Base-by-base conservation (phyloP, 345 rosid genomes). In the Leavenworthia alabamica region DNA sequence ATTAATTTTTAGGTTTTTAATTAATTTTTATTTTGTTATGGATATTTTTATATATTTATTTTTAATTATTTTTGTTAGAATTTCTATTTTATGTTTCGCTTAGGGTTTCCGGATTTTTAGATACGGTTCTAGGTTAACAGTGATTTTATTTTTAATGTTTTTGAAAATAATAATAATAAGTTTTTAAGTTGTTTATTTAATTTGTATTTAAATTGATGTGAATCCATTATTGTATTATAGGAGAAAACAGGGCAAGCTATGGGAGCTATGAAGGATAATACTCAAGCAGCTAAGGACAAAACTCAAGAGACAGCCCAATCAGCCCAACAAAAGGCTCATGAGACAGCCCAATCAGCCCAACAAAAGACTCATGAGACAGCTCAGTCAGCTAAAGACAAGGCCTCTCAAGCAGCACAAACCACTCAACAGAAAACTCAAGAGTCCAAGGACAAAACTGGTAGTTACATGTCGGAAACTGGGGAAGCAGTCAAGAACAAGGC, bases 401-500 rank as follows among this genome's bases (percentile, higher is more conserved):
- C 61, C 11, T 47, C 32, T 7, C 57, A 68, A 20, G 72, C 64
- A 2, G 32, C 50, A 9, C 61, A 64, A 13, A 24, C 70, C 1
- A 70, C 86, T 22, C 52, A 62, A 64, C 73, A 73, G 23, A 67
- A 40, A 31, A 46, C 58, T 9, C 46, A 51, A 29, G 74, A 51
- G 42, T 49, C 67, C 19, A 67, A 71, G 17, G 72, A 73, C 42
- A 74, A 59, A 56, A 55, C 80, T 0, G 60, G 73, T 17, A 59
- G 60, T 17, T 50, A 59, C 35, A 48, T 81, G 20, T 23, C 60
- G 0, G 70, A 56, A 63, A 71, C 55, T 1, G 68, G 73, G 0
- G 77, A 78, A 10, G 66, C 60, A 20, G 22, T 77, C 7, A 60
- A 54, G 45, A 62, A 80, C 40, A 78, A 73, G 72, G 31, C 65